A percentile compares a stretch with the other conserved stretches of the same genome.
Conservation (phyloP, 352 stramenopile genomes). For the Ophiocytium majus region DNA sequence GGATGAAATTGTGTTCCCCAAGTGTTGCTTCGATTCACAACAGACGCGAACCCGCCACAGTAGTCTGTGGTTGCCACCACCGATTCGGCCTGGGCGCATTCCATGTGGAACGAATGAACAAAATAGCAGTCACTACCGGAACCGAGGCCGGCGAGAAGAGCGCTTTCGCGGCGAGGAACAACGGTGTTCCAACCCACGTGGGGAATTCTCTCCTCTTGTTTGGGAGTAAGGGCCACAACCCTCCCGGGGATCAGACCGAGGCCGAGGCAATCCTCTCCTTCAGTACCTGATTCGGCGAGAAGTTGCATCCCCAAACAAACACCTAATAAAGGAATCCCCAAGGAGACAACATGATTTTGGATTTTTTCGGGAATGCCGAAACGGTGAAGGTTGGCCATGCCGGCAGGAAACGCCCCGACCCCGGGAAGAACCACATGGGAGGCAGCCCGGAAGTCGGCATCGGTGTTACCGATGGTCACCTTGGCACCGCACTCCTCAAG, state of each 20-base stretch:
- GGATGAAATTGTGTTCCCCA: constrained; percentile 16
- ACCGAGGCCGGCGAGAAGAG: neutral
- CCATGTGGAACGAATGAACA: constrained; percentile 1
- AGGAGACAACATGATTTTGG: neutral
- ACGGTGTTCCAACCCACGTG: neutral
- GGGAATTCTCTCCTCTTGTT: neutral
- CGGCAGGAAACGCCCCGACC: constrained; percentile 1
- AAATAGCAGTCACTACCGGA: neutral
- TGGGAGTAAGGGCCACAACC: neutral
- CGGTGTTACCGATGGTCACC: neutral
- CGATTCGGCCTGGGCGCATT: neutral
- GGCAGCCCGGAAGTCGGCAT: neutral
- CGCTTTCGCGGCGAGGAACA: neutral
- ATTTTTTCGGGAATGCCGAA: neutral
- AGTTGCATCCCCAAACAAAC: constrained; percentile 3
- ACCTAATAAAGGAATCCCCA: neutral
- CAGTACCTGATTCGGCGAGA: neutral
- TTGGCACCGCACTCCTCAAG: neutral
- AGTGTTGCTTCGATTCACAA: neutral
- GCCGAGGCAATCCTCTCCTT: neutral
- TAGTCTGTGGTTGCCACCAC: neutral
- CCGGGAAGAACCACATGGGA: neutral
- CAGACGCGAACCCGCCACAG: neutral
- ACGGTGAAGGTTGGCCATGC: neutral
- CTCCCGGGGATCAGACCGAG: neutral